Percentiles rank a stretch among this genome's conserved stretches.
These are phyloP conservation scores for Alternaria sp. DNA, from an alignment of 2,329 filamentous ascomycete species.

Conservation along the genomic window DNA sequence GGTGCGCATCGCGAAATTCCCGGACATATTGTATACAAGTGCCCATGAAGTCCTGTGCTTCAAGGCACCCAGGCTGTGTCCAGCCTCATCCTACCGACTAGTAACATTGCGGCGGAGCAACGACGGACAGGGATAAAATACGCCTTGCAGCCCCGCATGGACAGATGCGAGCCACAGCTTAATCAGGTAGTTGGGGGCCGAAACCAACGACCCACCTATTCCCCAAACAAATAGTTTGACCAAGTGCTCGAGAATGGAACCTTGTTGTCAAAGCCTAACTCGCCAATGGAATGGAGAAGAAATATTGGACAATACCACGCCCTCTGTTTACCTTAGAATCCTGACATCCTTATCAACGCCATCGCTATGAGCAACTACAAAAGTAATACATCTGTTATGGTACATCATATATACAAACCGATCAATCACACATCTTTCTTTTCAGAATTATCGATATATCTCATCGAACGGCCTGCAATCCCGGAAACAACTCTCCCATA, in stretches of 20 bases:
- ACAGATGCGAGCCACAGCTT: not conserved
- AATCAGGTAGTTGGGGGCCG: not conserved
- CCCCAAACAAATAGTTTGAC: not conserved
- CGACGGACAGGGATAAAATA: not conserved
- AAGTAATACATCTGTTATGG: not conserved
- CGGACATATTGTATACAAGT: not conserved
- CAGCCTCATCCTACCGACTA: not conserved
- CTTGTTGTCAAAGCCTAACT: not conserved
- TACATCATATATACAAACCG: not conserved
- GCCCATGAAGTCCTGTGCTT: not conserved
- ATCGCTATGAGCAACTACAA: slow-evolving; percentile 26
- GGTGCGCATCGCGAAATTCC: not conserved
- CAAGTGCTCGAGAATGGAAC: not conserved
- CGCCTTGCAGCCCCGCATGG: not conserved
- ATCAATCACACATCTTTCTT: not conserved
- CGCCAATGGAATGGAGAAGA: not conserved
- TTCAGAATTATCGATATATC: slow-evolving; percentile 74
- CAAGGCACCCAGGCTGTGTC: not conserved
- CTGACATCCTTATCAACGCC: slow-evolving; percentile 18
- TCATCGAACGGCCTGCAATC: slow-evolving; percentile 97
- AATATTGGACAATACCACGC: not conserved
- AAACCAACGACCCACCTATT: not conserved
- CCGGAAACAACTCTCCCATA: slow-evolving; percentile 97
- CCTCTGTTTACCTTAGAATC: not conserved
- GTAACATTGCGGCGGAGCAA: slow-evolving; percentile 2